Evolutionary conservation across 2,329 filamentous ascomycete genomes (phyloP).

Genomic region (Beauveria medogensis): DNA sequence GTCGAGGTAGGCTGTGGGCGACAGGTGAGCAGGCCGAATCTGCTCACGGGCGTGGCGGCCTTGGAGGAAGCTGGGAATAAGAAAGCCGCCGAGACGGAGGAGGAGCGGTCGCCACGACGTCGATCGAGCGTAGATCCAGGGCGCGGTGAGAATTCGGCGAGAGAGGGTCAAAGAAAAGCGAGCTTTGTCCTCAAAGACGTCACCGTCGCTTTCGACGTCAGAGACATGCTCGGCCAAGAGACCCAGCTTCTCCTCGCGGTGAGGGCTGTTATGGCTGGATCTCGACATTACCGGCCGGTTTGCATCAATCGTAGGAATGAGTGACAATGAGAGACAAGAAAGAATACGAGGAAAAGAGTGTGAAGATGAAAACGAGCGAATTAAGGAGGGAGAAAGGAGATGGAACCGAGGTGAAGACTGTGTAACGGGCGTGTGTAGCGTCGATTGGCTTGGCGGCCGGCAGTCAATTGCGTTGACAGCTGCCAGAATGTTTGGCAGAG

Average conservation of each 20-base stretch:
- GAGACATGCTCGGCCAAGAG: constrained; percentile 37
- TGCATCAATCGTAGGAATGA: background rate
- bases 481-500: background rate
- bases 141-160: constrained; percentile 19
- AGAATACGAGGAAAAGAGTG: background rate
- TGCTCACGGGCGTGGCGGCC: constrained; percentile 33
- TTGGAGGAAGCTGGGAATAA: constrained; percentile 47
- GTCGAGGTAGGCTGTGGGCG: constrained; percentile 49
- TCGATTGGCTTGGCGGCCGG: background rate
- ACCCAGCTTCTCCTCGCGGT: constrained; percentile 35
- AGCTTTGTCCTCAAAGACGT: constrained; percentile 29
- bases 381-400: constrained; percentile 7
- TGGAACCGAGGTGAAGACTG: background rate
- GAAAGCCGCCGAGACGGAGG: constrained; percentile 33
- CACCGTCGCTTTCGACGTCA: constrained; percentile 36
- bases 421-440: constrained; percentile 5
- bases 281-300: background rate
- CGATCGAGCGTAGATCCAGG: constrained; percentile 21
- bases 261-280: background rate
- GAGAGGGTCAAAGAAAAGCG: constrained; percentile 18
- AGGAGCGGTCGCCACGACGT: constrained; percentile 31
- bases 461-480: background rate
- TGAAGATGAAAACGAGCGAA: constrained; percentile 12
- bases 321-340: background rate
- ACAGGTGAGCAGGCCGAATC: constrained; percentile 32